Evolutionary conservation across 106 monocot genomes (phyloP), one percentile per base, ranked within the genome.

Genomic region (Dioscorea zingiberensis): DNA sequence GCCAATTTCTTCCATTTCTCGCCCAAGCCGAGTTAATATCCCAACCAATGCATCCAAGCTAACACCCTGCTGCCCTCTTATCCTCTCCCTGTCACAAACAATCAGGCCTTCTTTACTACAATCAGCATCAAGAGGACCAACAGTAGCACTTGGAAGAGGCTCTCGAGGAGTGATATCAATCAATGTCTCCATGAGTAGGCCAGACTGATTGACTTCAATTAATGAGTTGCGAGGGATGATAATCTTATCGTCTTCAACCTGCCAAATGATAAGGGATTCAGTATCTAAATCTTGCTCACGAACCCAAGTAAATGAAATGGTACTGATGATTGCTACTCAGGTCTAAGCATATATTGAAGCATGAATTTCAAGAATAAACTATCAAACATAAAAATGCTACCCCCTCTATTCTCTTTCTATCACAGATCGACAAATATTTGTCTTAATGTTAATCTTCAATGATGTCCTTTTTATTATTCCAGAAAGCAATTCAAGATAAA

Each of bases 191-290:
- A 98, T 98, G 49, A 98, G 92, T 55, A 98, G 89, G 17, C 97
- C 97, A 49, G 97, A 92, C 49, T 98, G 97, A 67, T 98, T 98
- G 61, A 98, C 97, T 60, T 98, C 92, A 60, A 98, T 77, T 19
- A 86, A 62, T 17, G 97, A 92, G 74, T 98, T 98, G 47, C 88
- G 71, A 67, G 97, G 97, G 25, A 98, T 81, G 22, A 98, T 71
- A 56, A 81, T 86, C 71, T 88, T 92, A 47, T 86, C 97, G 77
- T 98, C 97, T 21, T 92, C 92, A 75, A 98, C 65, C 97, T 98
- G 68, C 54, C 25, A 74, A 65, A 30, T 0, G 44, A 73, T 59
- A 25, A 38, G 38, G 38, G 4, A 8, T 38, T 38, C 38, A 38
- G 0, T 1, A 38, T 10, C 10, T 6, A 6, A 38, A 38, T 38